phyloP scores from a whole-genome alignment of 306 rosid species.

The Begonia loranthoides region DNA sequence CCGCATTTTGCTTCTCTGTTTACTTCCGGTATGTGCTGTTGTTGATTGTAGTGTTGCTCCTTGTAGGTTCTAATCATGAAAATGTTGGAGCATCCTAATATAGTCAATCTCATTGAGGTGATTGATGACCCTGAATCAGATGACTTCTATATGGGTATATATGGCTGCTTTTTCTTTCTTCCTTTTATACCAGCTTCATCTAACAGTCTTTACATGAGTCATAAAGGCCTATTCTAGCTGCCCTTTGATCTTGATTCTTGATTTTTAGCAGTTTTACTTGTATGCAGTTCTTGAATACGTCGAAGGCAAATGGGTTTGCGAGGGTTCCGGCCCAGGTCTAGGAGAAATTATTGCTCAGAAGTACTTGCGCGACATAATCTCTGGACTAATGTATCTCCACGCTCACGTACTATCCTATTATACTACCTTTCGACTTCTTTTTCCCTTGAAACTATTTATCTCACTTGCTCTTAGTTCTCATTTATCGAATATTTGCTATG shows the following conservation, averaged over 20 bases:
- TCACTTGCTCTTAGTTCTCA: no score
- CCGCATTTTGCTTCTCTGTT: no score
- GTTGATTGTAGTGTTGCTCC: background rate
- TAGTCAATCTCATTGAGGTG: constrained; percentile 92
- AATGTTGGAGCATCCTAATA: constrained; percentile 90
- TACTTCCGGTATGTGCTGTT: no score
- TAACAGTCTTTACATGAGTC: background rate
- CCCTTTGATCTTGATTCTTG: background rate
- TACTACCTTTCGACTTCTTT: no score
- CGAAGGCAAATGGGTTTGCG: constrained; percentile 95
- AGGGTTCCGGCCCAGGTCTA: constrained; percentile 62
- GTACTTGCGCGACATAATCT: constrained; percentile 83
- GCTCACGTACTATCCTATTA: constrained; percentile 58
- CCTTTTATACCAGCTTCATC: background rate
- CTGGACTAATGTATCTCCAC: constrained; percentile 86
- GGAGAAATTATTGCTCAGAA: constrained; percentile 73
- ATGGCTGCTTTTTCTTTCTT: constrained; percentile 3
- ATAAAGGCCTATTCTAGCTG: background rate
- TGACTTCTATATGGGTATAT: constrained; percentile 86
- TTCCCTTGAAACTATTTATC: no score
- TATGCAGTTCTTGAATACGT: constrained; percentile 85
- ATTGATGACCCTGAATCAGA: constrained; percentile 87
- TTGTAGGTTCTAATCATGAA: constrained; percentile 89
- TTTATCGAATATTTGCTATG: no score
- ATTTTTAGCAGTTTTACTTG: constrained; percentile 7